Percentiles rank a stretch among this genome's conserved stretches.
These are phyloP conservation scores for Apiotrichum laibachii DNA, from an alignment of 1,284 basidiomycete species.

Conservation along the genomic window DNA sequence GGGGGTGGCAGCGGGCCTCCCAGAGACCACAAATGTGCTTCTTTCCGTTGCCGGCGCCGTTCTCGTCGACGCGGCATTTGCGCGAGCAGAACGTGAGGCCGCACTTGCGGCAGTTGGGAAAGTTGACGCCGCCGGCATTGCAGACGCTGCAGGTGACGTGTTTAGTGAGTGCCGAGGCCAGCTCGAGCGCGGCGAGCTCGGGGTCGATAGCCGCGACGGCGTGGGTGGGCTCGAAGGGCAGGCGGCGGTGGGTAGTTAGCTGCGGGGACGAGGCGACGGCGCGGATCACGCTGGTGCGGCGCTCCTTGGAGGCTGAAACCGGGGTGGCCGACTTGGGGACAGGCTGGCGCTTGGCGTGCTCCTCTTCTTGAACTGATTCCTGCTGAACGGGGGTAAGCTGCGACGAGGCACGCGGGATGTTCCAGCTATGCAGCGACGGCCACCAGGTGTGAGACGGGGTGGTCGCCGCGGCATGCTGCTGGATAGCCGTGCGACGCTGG, in stretches of 20 bases:
- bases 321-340: background rate
- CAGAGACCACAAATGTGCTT: background rate
- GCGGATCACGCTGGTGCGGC: constrained; percentile 15
- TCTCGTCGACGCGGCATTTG: constrained; percentile 37
- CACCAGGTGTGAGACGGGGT: constrained; percentile 5
- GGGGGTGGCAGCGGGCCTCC: background rate
- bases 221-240: constrained; percentile 32
- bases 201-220: constrained; percentile 39
- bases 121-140: constrained; percentile 40
- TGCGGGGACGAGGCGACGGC: constrained; percentile 33
- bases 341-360: background rate
- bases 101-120: constrained; percentile 47
- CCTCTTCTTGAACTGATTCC: background rate
- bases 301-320: background rate
- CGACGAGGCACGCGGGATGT: constrained; percentile 5
- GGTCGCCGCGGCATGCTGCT: background rate
- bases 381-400: background rate
- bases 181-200: constrained; percentile 38
- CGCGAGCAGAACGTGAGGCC: constrained; percentile 45
- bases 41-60: constrained; percentile 43
- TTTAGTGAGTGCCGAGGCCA: constrained; percentile 40
- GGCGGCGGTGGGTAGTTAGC: constrained; percentile 8
- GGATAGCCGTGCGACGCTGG: background rate
- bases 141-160: constrained; percentile 44
- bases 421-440: constrained; percentile 21